These are phyloP conservation scores for Silene uniflora DNA, from an alignment of 148 eudicot genomes.

Conservation along the genomic window DNA sequence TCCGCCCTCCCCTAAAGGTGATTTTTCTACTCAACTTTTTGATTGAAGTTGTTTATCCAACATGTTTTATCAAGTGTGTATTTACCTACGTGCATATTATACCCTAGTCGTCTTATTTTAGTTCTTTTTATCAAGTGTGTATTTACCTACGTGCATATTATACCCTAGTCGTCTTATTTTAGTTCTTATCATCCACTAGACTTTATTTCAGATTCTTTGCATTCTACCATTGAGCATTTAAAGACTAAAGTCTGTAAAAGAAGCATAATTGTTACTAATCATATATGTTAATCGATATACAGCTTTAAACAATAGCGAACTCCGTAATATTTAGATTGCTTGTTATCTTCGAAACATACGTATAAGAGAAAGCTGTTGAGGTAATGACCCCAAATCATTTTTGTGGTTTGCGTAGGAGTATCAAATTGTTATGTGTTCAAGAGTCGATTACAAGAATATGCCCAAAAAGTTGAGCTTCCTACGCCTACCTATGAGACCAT, in stretches of 20 bases:
- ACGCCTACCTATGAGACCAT: conserved; percentile 81
- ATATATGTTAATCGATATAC: too few relatives aligned
- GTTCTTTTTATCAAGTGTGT: neutral
- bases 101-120: too few relatives aligned
- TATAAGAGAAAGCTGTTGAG: neutral
- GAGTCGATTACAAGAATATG: conserved; percentile 87
- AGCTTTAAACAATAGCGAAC: too few relatives aligned
- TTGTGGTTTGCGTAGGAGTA: conserved; percentile 25
- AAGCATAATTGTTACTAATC: too few relatives aligned
- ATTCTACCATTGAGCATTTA: too few relatives aligned
- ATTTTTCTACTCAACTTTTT: neutral
- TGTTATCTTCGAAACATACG: too few relatives aligned
- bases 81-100: neutral
- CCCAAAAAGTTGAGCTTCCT: conserved; percentile 66
- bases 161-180: too few relatives aligned
- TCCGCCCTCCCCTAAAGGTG: conserved; percentile 24
- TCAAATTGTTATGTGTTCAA: conserved; percentile 86
- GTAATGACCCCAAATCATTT: neutral
- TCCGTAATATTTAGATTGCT: too few relatives aligned
- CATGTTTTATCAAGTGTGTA: neutral
- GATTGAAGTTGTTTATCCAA: neutral
- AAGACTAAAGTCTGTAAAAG: too few relatives aligned
- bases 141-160: neutral
- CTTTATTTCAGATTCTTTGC: too few relatives aligned
- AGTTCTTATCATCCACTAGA: too few relatives aligned